Percentiles rank a stretch among this genome's conserved stretches.
Conservation (phyloP, 495 filamentous ascomycete genomes). For the Glarea lozoyensis region DNA sequence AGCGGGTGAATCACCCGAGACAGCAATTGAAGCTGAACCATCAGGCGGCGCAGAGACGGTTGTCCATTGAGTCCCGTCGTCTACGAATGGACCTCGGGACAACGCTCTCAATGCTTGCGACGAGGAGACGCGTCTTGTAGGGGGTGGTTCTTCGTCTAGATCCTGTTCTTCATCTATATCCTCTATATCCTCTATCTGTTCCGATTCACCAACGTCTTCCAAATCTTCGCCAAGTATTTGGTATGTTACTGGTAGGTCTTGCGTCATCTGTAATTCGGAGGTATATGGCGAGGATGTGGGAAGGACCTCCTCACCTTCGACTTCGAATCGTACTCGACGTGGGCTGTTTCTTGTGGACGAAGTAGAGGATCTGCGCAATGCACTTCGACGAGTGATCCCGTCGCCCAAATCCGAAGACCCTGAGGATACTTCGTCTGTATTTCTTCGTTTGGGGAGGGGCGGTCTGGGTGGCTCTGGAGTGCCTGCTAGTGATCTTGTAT, state of each 20-base stretch:
- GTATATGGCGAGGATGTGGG: slow-evolving; percentile 36
- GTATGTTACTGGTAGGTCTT: not conserved
- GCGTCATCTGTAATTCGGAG: slow-evolving; percentile 13
- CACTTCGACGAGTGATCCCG: slow-evolving; percentile 33
- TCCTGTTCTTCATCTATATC: too few relatives aligned
- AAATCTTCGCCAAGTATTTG: slow-evolving; percentile 1
- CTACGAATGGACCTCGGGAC: slow-evolving; percentile 19
- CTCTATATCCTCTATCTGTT: slow-evolving; percentile 18
- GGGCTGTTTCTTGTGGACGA: slow-evolving; percentile 36
- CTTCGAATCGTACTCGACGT: slow-evolving; percentile 43
- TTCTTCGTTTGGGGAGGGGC: slow-evolving; percentile 12
- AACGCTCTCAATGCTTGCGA: slow-evolving; percentile 20
- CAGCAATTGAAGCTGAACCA: slow-evolving; percentile 16
- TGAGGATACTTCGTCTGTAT: slow-evolving; percentile 24
- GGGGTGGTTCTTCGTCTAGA: too few relatives aligned
- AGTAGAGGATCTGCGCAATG: slow-evolving; percentile 37
- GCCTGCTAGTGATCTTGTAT: slow-evolving; percentile 12
- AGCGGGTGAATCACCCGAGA: slow-evolving; percentile 1
- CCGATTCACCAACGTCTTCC: slow-evolving; percentile 13
- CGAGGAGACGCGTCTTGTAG: slow-evolving; percentile 21
- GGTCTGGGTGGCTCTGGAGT: slow-evolving; percentile 9
- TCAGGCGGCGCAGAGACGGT: slow-evolving; percentile 20
- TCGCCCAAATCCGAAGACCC: slow-evolving; percentile 33
- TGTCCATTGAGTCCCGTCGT: slow-evolving; percentile 24
- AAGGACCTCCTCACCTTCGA: slow-evolving; percentile 41